phyloP scores from a whole-genome alignment of 2,329 filamentous ascomycete species.

The Didymosphaeria variabile region DNA sequence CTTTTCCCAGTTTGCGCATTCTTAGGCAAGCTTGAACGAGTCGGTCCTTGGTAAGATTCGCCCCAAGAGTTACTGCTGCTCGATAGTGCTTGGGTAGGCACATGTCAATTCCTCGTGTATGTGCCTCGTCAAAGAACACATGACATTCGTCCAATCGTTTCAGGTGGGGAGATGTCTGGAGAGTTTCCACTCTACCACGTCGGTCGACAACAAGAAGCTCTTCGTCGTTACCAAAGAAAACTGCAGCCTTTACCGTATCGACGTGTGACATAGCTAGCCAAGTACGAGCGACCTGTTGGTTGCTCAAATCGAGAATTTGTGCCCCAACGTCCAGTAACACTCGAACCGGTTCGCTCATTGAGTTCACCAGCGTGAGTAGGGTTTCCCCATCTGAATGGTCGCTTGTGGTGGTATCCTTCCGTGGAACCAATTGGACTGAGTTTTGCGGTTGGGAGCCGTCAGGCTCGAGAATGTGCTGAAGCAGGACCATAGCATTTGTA shows the following conservation, averaged over 20 bases:
- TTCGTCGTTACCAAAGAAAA: slow-evolving; percentile 68
- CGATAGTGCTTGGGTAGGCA: slow-evolving; percentile 66
- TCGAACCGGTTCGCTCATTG: slow-evolving; percentile 52
- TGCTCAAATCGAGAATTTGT: slow-evolving; percentile 69
- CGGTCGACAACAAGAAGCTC: slow-evolving; percentile 64
- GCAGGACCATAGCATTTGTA: slow-evolving; percentile 71
- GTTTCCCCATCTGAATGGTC: slow-evolving; percentile 47
- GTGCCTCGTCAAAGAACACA: slow-evolving; percentile 74
- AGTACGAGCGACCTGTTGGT: slow-evolving; percentile 53
- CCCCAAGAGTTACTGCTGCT: slow-evolving; percentile 74
- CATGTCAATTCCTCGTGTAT: slow-evolving; percentile 75
- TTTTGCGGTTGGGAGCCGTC: slow-evolving; percentile 51
- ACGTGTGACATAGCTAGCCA: slow-evolving; percentile 62
- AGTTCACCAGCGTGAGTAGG: slow-evolving; percentile 58
- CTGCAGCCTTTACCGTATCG: slow-evolving; percentile 50
- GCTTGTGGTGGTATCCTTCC: background rate
- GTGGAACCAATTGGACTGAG: slow-evolving; percentile 39
- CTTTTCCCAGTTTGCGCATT: slow-evolving; percentile 73
- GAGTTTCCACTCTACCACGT: slow-evolving; percentile 54
- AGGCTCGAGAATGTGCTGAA: slow-evolving; percentile 61
- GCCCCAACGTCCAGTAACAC: slow-evolving; percentile 78
- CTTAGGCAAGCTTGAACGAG: slow-evolving; percentile 73
- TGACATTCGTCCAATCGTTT: slow-evolving; percentile 67
- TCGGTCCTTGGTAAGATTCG: slow-evolving; percentile 72
- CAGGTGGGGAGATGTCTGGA: slow-evolving; percentile 68